Conservation (phyloP, 1,284 basidiomycete species). For the Stereum hirsutum region DNA sequence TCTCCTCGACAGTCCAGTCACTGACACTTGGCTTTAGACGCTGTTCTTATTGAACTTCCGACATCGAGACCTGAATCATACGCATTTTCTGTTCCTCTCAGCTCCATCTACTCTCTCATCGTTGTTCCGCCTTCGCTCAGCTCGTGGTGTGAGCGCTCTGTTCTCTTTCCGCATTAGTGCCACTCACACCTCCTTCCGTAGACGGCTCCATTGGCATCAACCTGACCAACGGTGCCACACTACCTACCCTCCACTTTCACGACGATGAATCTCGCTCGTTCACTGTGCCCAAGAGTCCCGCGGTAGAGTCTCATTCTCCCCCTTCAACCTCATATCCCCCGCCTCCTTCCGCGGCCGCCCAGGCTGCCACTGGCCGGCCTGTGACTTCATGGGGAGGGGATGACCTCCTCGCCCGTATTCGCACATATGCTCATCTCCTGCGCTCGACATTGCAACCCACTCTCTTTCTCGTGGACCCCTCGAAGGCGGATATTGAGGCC, state of each 20-base stretch:
- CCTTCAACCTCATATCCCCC: constrained; percentile 52
- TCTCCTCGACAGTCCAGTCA: constrained; percentile 2
- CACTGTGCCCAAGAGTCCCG: constrained; percentile 32
- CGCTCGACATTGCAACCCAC: constrained; percentile 73
- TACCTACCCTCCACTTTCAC: constrained; percentile 91
- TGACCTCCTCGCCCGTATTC: constrained; percentile 66
- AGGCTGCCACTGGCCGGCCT: constrained; percentile 30
- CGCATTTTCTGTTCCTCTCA: constrained; percentile 89
- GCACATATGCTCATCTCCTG: constrained; percentile 67
- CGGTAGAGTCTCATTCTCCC: constrained; percentile 17
- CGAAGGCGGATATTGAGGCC: constrained; percentile 79
- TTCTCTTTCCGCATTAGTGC: constrained; percentile 6
- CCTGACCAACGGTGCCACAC: constrained; percentile 81
- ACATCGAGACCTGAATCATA: constrained; percentile 78
- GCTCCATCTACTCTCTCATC: constrained; percentile 84
- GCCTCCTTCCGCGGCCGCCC: constrained; percentile 29
- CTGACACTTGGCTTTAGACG: constrained; percentile 38
- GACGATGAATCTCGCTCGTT: constrained; percentile 89
- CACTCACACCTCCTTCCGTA: constrained; percentile 17
- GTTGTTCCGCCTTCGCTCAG: constrained; percentile 79
- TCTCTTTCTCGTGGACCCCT: constrained; percentile 89
- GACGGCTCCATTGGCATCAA: constrained; percentile 77
- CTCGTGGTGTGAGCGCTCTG: constrained; percentile 69
- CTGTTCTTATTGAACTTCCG: constrained; percentile 71
- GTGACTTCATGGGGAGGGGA: constrained; percentile 73